phyloP scores from a whole-genome alignment of 2,329 filamentous ascomycete genomes.

The Hypoxylon rubiginosum region DNA sequence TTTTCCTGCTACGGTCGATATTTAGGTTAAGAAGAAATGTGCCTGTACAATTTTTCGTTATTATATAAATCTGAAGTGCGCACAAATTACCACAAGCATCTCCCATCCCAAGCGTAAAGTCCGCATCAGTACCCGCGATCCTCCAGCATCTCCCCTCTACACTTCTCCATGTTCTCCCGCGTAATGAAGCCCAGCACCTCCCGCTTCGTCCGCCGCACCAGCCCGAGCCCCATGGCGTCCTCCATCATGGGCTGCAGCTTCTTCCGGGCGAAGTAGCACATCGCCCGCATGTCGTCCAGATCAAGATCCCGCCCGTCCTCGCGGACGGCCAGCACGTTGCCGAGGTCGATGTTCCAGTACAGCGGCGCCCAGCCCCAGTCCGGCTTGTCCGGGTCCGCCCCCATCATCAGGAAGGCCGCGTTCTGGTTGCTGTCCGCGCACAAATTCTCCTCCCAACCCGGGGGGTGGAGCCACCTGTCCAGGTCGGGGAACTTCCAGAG shows the following conservation, averaged over 20 bases:
- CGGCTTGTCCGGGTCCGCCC: background rate
- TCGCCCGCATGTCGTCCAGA: background rate
- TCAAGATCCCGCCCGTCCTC: background rate
- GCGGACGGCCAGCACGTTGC: slow-evolving; percentile 3
- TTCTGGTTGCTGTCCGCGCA: background rate
- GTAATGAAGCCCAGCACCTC: background rate
- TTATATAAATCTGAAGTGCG: no score
- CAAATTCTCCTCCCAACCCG: background rate
- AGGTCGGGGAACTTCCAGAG: slow-evolving; percentile 1
- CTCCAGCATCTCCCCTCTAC: background rate
- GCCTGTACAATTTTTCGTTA: no score
- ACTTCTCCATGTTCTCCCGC: background rate
- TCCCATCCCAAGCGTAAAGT: background rate
- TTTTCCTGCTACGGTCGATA: no score
- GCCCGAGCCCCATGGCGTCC: background rate
- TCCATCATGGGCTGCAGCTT: background rate
- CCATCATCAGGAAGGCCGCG: background rate
- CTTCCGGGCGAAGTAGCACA: background rate
- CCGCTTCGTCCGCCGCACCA: background rate
- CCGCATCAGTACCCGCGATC: background rate
- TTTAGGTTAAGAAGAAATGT: no score
- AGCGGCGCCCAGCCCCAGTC: background rate
- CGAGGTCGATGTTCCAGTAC: background rate
- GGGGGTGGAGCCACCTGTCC: background rate
- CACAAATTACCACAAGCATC: no score